A percentile compares a stretch with the other conserved stretches of the same genome.
Conservation (phyloP, 192 early-diverging fungal species). For the Coemansia sp. region DNA sequence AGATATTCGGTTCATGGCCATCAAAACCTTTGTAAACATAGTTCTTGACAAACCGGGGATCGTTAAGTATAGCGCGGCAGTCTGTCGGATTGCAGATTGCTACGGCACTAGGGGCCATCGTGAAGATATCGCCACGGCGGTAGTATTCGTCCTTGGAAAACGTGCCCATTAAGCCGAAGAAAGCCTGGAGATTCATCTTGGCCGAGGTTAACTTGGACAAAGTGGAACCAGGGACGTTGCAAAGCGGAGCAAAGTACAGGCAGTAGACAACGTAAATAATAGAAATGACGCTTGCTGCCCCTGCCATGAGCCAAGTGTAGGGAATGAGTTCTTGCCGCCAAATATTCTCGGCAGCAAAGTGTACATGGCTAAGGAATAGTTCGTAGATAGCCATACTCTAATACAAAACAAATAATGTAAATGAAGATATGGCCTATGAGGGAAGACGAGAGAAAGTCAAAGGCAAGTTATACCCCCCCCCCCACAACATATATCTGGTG, state of each 20-base stretch:
- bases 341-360: neutral
- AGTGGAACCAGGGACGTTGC: slow-evolving; percentile 18
- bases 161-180: slow-evolving; percentile 9
- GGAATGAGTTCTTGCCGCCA: neutral
- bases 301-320: neutral
- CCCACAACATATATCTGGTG: too few relatives aligned
- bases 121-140: slow-evolving; percentile 40
- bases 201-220: slow-evolving; percentile 5
- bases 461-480: neutral
- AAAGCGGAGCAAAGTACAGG: slow-evolving; percentile 21
- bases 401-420: neutral
- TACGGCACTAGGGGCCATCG: slow-evolving; percentile 29
- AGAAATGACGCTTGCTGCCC: neutral
- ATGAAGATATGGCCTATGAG: neutral
- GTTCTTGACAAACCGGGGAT: slow-evolving; percentile 31
- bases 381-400: neutral
- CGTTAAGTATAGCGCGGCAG: slow-evolving; percentile 16
- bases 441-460: neutral
- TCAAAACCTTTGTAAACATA: slow-evolving; percentile 25
- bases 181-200: slow-evolving; percentile 3
- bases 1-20: slow-evolving; percentile 16
- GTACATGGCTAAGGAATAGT: neutral
- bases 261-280: slow-evolving; percentile 8
- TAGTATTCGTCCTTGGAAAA: slow-evolving; percentile 19
- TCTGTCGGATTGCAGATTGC: slow-evolving; percentile 22